These are phyloP conservation scores for Crithidia brevicula DNA, from an alignment of 208 protist species.

Conservation along the genomic window DNA sequence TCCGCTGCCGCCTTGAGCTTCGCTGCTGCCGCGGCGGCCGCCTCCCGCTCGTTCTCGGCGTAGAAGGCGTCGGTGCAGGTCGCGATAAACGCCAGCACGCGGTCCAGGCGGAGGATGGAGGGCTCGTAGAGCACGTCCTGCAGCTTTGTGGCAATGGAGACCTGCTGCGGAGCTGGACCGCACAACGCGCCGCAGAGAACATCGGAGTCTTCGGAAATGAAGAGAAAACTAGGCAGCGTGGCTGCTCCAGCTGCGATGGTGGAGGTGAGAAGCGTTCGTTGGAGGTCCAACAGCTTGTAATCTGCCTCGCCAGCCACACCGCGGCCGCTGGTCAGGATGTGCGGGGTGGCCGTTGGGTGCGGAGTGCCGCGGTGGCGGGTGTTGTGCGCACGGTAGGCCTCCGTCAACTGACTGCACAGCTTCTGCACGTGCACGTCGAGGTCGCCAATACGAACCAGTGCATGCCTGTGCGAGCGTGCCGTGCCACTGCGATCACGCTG, in stretches of 20 bases:
- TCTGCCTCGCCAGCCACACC: slow-evolving; percentile 86
- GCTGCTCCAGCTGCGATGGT: slow-evolving; percentile 24
- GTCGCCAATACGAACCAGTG: slow-evolving; percentile 66
- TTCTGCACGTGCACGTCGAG: slow-evolving; percentile 71
- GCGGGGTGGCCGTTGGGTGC: slow-evolving; percentile 7
- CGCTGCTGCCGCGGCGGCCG: slow-evolving; percentile 7
- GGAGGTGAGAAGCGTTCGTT: slow-evolving; percentile 52
- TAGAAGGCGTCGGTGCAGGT: slow-evolving; percentile 69
- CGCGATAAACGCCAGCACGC: slow-evolving; percentile 80
- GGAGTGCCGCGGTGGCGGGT: background rate
- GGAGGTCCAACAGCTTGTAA: slow-evolving; percentile 88
- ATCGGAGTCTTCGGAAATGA: slow-evolving; percentile 90
- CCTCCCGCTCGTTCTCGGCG: slow-evolving; percentile 26
- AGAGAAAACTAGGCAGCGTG: slow-evolving; percentile 64
- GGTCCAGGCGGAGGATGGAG: slow-evolving; percentile 63
- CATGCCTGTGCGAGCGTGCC: slow-evolving; percentile 56
- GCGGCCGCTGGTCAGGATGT: slow-evolving; percentile 77
- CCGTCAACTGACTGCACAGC: slow-evolving; percentile 46
- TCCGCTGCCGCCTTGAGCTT: slow-evolving; percentile 9
- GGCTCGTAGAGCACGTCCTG: slow-evolving; percentile 81
- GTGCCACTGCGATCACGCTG: slow-evolving; percentile 73
- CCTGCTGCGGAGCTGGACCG: slow-evolving; percentile 69
- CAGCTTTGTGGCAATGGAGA: slow-evolving; percentile 80
- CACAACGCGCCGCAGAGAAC: slow-evolving; percentile 82
- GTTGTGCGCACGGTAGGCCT: slow-evolving; percentile 32